Conservation (phyloP, 2,329 filamentous ascomycete species). For the Tolypocladium inflatum region DNA sequence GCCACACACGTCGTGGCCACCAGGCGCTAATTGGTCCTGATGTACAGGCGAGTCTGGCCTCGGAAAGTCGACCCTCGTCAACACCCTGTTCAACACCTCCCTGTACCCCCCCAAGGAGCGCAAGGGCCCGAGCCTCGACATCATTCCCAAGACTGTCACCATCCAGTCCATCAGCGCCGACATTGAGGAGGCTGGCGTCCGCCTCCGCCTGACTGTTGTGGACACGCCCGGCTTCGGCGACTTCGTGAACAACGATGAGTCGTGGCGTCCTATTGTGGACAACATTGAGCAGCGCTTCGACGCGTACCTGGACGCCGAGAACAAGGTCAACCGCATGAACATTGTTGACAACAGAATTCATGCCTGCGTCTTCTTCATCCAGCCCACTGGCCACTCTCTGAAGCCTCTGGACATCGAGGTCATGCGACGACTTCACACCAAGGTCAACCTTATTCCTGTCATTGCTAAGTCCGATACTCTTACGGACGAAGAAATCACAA, state of each 20-base stretch:
- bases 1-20: background rate
- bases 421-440: conserved; percentile 98
- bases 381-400: conserved; percentile 94
- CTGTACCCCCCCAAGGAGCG: conserved; percentile 98
- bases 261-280: conserved; percentile 97
- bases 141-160: conserved; percentile 94
- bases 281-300: conserved; percentile 99
- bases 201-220: conserved; percentile 90
- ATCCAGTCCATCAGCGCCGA: conserved; percentile 93
- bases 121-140: conserved; percentile 93
- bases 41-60: conserved; percentile 87
- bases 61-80: conserved; percentile 97
- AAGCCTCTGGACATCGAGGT: conserved; percentile 99
- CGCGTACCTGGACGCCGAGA: conserved; percentile 96
- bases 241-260: conserved; percentile 99
- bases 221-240: conserved; percentile 98
- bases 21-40: background rate
- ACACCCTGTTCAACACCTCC: conserved; percentile 99
- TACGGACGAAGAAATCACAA: conserved; percentile 89
- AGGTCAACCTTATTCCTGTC: conserved; percentile 99
- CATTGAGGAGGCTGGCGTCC: conserved; percentile 97
- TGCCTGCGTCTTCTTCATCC: conserved; percentile 98
- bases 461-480: conserved; percentile 98
- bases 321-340: conserved; percentile 99
- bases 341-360: conserved; percentile 99